Evolutionary conservation across 202 grass and related monocot species (phyloP).

Genomic region (Zizania palustris): DNA sequence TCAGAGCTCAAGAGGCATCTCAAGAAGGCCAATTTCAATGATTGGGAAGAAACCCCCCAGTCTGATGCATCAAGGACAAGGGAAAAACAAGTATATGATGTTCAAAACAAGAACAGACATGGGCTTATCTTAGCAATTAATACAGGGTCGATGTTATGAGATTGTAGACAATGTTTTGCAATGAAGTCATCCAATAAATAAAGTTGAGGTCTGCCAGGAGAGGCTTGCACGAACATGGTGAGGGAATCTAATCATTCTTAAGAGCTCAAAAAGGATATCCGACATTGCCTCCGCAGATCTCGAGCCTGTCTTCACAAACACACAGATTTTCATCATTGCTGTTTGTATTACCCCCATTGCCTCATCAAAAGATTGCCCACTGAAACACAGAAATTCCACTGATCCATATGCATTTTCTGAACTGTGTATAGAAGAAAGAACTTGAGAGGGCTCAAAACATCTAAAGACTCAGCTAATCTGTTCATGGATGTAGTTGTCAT

Average conservation of each 20-base stretch:
- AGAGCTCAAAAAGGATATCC: slow-evolving; percentile 34
- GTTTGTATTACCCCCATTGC: slow-evolving; percentile 14
- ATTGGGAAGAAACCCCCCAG: slow-evolving; percentile 32
- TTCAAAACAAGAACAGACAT: slow-evolving; percentile 37
- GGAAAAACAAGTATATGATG: slow-evolving; percentile 28
- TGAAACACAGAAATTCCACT: slow-evolving; percentile 21
- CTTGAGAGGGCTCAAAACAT: neutral
- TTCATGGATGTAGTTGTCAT: neutral
- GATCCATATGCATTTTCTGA: slow-evolving; percentile 18
- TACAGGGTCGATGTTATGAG: slow-evolving; percentile 34
- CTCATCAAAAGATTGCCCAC: neutral
- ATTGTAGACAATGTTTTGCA: slow-evolving; percentile 44
- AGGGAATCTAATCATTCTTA: slow-evolving; percentile 45
- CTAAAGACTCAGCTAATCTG: neutral
- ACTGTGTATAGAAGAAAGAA: slow-evolving; percentile 12
- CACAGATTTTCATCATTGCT: slow-evolving; percentile 25
- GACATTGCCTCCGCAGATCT: slow-evolving; percentile 22
- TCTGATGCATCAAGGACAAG: slow-evolving; percentile 37
- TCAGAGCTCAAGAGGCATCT: slow-evolving; percentile 20
- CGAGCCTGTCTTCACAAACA: slow-evolving; percentile 1
- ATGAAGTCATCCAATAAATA: slow-evolving; percentile 46
- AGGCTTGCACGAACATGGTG: slow-evolving; percentile 58
- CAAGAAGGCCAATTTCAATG: slow-evolving; percentile 31
- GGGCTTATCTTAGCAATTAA: slow-evolving; percentile 47
- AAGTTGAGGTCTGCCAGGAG: slow-evolving; percentile 32